Conservation (phyloP, 805 yeast genomes). For the Starmera dryadoides region DNA sequence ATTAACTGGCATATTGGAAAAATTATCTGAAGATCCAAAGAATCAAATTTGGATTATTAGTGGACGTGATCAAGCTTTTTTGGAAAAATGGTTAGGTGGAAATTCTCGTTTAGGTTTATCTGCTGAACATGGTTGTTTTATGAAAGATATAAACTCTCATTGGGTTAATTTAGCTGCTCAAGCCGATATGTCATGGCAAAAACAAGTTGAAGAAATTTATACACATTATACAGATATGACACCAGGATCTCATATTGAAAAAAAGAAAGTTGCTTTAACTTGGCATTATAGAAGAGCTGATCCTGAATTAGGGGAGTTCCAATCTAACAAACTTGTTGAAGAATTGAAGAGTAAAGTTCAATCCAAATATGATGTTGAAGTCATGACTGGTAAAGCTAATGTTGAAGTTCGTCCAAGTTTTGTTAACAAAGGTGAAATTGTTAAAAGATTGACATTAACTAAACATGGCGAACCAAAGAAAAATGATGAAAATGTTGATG, state of each 20-base stretch:
- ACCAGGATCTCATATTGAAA: slow-evolving; percentile 83
- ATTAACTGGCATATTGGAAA: slow-evolving; percentile 49
- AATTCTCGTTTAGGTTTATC: slow-evolving; percentile 66
- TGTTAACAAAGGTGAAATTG: slow-evolving; percentile 96
- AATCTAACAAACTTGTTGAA: slow-evolving; percentile 66
- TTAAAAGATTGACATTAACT: slow-evolving; percentile 62
- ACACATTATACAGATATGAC: slow-evolving; percentile 76
- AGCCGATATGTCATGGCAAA: slow-evolving; percentile 92
- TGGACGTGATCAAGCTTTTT: slow-evolving; percentile 88
- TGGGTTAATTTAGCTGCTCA: slow-evolving; percentile 86
- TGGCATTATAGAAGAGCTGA: slow-evolving; percentile 98
- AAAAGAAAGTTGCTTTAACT: slow-evolving; percentile 87
- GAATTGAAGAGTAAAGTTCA: slow-evolving; percentile 54
- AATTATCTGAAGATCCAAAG: slow-evolving; percentile 63
- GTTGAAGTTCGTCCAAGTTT: slow-evolving; percentile 94
- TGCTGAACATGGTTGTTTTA: slow-evolving; percentile 97
- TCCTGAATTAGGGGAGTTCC: slow-evolving; percentile 86
- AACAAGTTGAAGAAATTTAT: slow-evolving; percentile 69
- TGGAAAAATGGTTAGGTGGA: slow-evolving; percentile 82
- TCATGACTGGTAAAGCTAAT: slow-evolving; percentile 96
- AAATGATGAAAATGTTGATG: slow-evolving; percentile 25
- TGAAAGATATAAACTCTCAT: slow-evolving; percentile 59
- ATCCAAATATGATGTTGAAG: slow-evolving; percentile 72
- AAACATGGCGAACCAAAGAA: slow-evolving; percentile 52
- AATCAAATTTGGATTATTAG: slow-evolving; percentile 93